Conservation (phyloP, 495 filamentous ascomycete genomes). For the Penicillium coffeae region DNA sequence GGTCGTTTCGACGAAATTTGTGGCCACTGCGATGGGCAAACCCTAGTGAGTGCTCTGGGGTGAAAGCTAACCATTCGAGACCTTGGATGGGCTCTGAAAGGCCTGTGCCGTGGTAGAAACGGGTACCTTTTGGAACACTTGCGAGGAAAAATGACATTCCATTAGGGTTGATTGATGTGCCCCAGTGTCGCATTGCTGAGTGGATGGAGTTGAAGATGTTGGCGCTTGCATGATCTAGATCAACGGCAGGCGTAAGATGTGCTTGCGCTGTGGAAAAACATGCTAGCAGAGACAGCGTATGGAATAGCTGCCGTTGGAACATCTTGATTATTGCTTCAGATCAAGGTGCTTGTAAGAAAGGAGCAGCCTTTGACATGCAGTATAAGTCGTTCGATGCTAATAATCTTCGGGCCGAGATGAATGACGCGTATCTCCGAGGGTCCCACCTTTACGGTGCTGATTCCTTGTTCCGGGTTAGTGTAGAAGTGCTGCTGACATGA, state of each 20-base stretch:
- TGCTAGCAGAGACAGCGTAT: neutral
- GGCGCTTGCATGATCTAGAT: slow-evolving; percentile 31
- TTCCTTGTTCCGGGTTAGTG: neutral
- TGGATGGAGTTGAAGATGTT: slow-evolving; percentile 67
- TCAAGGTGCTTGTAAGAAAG: neutral
- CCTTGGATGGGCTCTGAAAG: slow-evolving; percentile 36
- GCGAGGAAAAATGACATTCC: slow-evolving; percentile 63
- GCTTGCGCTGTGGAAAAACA: neutral
- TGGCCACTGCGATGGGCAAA: slow-evolving; percentile 35
- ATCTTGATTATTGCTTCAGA: neutral
- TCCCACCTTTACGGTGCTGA: neutral
- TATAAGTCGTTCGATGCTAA: neutral
- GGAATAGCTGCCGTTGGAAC: neutral
- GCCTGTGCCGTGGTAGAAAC: slow-evolving; percentile 58
- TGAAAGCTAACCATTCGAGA: slow-evolving; percentile 66
- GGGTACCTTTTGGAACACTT: slow-evolving; percentile 52
- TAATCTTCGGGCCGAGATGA: neutral
- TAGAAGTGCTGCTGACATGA: neutral
- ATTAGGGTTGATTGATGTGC: slow-evolving; percentile 63
- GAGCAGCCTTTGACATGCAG: neutral
- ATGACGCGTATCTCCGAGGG: slow-evolving; percentile 4
- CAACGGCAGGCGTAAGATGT: neutral
- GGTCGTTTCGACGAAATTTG: neutral
- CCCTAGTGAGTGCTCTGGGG: slow-evolving; percentile 61
- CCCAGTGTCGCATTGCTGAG: slow-evolving; percentile 65